A percentile compares a stretch with the other conserved stretches of the same genome.
Conservation (phyloP, 345 rosid genomes). For the Erysimum cheiranthoides region DNA sequence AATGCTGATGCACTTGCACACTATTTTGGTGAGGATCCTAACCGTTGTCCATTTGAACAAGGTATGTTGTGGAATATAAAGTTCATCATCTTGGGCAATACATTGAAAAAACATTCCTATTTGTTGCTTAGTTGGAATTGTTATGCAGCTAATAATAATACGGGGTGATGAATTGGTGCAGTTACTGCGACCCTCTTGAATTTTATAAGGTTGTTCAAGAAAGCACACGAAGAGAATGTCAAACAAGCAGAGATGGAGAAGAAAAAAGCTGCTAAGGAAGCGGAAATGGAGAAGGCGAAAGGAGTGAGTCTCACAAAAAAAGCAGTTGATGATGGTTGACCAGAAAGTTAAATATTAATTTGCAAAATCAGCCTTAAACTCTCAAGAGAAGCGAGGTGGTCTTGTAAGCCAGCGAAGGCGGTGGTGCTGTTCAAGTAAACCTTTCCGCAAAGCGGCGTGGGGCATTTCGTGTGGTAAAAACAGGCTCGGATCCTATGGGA, state of each 20-base stretch:
- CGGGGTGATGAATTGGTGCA: slow-evolving; percentile 49
- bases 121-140: not conserved
- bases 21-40: slow-evolving; percentile 98
- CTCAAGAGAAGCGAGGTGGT: slow-evolving; percentile 28
- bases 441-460: slow-evolving; percentile 29
- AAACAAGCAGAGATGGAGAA: slow-evolving; percentile 90
- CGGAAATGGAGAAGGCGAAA: slow-evolving; percentile 90
- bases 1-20: slow-evolving; percentile 97
- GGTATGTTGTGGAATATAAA: slow-evolving; percentile 53
- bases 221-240: slow-evolving; percentile 91
- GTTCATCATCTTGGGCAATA: slow-evolving; percentile 13
- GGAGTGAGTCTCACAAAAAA: slow-evolving; percentile 70
- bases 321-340: slow-evolving; percentile 55
- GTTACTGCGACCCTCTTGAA: slow-evolving; percentile 86
- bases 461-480: slow-evolving; percentile 4
- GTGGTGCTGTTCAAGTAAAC: slow-evolving; percentile 39
- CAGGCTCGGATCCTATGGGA: slow-evolving; percentile 26
- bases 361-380: slow-evolving; percentile 29
- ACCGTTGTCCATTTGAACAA: slow-evolving; percentile 96
- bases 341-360: not conserved
- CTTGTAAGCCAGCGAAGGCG: slow-evolving; percentile 20
- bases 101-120: not conserved
- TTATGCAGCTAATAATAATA: slow-evolving; percentile 19
- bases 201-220: slow-evolving; percentile 84
- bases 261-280: slow-evolving; percentile 93